A percentile compares a stretch with the other conserved stretches of the same genome.
phyloP scores from a whole-genome alignment of 345 rosid genomes.

The Moricandia moricandioides region DNA sequence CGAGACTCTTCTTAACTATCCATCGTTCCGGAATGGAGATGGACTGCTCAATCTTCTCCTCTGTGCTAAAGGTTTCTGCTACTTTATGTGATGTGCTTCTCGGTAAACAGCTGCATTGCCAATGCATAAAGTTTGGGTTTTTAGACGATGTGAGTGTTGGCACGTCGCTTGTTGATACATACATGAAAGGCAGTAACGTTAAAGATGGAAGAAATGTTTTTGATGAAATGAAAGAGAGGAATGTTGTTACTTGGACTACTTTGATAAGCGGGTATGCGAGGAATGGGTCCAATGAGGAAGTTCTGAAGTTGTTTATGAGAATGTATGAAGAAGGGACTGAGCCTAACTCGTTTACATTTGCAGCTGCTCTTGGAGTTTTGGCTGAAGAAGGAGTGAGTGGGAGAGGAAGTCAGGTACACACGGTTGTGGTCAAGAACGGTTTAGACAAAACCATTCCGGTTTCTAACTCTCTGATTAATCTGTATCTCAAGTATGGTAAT shows the following conservation, averaged over 20 bases:
- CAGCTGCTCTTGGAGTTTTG: constrained; percentile 67
- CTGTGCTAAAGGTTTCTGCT: constrained; percentile 65
- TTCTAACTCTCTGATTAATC: constrained; percentile 69
- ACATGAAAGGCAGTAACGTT: constrained; percentile 57
- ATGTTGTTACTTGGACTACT: constrained; percentile 92
- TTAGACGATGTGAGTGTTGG: constrained; percentile 66
- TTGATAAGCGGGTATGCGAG: constrained; percentile 63
- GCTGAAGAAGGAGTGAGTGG: constrained; percentile 48
- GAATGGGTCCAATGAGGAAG: constrained; percentile 47
- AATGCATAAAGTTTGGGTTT: constrained; percentile 57
- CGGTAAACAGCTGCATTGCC: constrained; percentile 69
- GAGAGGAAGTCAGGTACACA: constrained; percentile 59
- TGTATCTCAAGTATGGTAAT: constrained; percentile 63
- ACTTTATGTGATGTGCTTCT: constrained; percentile 42
- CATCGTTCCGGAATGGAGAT: constrained; percentile 48
- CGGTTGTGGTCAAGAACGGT: constrained; percentile 59
- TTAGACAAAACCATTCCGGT: constrained; percentile 42
- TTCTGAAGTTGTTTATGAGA: constrained; percentile 44
- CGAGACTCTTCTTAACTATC: constrained; percentile 49
- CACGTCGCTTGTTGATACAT: constrained; percentile 72
- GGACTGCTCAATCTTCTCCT: constrained; percentile 60
- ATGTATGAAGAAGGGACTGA: constrained; percentile 59
- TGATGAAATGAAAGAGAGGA: constrained; percentile 57
- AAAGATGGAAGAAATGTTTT: constrained; percentile 60
- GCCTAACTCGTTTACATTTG: constrained; percentile 65